Base-by-base conservation (phyloP, 2,329 filamentous ascomycete species). In the Aspergillus tamarii region DNA sequence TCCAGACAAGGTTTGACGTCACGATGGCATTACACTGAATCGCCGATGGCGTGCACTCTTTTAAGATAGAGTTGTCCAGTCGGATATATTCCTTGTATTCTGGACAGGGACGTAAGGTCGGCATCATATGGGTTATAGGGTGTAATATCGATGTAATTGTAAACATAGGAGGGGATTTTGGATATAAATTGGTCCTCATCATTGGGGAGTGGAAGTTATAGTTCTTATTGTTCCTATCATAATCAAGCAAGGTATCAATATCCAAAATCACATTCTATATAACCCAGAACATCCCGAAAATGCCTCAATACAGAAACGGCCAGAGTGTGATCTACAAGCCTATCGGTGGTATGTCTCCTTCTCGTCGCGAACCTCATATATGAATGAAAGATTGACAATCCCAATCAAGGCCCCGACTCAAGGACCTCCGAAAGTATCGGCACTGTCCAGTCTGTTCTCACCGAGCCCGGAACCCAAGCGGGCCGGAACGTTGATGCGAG, bases 231-330 rank as follows among this genome's bases (percentile, higher is more conserved):
- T 16, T 14, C 12, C 12, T n/a, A 36, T 14, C 32, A 14, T 10
- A 43, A 43, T 9, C 16, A n/a, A 43, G 14, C 16, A n/a, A n/a
- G 14, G 8, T n/a, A 43, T 43, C 41, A 10, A 5, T 45, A 12
- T 23, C 43, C 1, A 1, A 36, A 16, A 2, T 16, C 2, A 16
- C 5, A 36, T 14, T 6, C 34, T 5, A 36, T 5, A 36, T 36
- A 36, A 16, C 14, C 34, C 34, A 36, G 6, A 5, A 8, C 12
- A 36, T 2, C 0, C 14, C 34, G 41, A 52, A 28, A 19, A 59
- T 59, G 57, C 28, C 57, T 32, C 28, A 59, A 11, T 52, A 59
- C 57, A 48, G 28, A 3, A 39, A 36, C 26, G 57, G 43, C 19
- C 21, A 59, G 5, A 50, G 9, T 26, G 57, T 59, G 0, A 16